Percentiles rank a stretch among this genome's conserved stretches.
Conservation (phyloP, 441 rosid genomes). For the Populus hybrid region DNA sequence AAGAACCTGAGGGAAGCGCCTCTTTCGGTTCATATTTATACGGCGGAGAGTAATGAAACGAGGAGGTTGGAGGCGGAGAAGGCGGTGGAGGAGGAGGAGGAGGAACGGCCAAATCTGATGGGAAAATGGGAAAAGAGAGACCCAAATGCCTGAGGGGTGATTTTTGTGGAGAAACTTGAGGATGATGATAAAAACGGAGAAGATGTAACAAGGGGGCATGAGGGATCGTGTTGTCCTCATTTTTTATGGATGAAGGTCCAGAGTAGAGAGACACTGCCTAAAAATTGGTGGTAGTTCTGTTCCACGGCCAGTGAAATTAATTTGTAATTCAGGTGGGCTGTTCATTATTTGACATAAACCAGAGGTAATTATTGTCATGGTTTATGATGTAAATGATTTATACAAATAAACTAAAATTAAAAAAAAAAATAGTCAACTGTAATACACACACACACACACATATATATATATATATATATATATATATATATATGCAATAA, state of each 20-base stretch:
- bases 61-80: constrained; percentile 41
- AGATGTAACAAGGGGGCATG: constrained; percentile 39
- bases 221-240: constrained; percentile 65
- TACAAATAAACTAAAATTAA: too few relatives aligned
- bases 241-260: constrained; percentile 54
- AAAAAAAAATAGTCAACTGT: too few relatives aligned
- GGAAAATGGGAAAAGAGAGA: constrained; percentile 50
- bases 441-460: too few relatives aligned
- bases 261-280: constrained; percentile 50
- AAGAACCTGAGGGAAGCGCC: constrained; percentile 63
- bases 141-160: constrained; percentile 53
- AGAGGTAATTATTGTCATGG: not conserved
- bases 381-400: constrained; percentile 7
- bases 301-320: constrained; percentile 12
- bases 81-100: constrained; percentile 26
- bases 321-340: not conserved
- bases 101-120: constrained; percentile 48
- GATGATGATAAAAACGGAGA: not conserved
- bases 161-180: constrained; percentile 43
- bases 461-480: too few relatives aligned
- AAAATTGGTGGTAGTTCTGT: constrained; percentile 52
- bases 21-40: constrained; percentile 57
- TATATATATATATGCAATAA: too few relatives aligned
- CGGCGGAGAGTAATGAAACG: constrained; percentile 19
- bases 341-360: too few relatives aligned